These are phyloP conservation scores for Coemansia sp. DNA, from an alignment of 192 early-diverging fungal genomes.

Conservation along the genomic window DNA sequence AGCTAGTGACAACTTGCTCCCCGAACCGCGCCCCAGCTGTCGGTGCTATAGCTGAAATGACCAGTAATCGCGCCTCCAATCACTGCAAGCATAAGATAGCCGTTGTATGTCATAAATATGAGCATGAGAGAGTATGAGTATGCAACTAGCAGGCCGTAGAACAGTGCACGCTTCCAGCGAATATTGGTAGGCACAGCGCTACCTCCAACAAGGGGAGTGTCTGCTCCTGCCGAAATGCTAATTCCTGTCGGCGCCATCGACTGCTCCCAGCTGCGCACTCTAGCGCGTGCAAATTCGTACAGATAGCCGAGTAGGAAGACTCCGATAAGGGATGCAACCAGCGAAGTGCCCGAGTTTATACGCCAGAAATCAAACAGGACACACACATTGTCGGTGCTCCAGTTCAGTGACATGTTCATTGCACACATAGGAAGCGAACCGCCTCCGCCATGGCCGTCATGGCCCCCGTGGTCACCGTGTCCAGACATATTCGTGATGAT, in stretches of 20 bases:
- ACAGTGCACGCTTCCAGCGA: slow-evolving; percentile 58
- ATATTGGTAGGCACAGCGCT: slow-evolving; percentile 37
- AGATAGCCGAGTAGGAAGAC: slow-evolving; percentile 52
- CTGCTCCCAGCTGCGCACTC: slow-evolving; percentile 43
- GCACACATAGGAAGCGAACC: slow-evolving; percentile 49
- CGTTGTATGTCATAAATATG: slow-evolving; percentile 84
- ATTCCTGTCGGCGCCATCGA: slow-evolving; percentile 13
- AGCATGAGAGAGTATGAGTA: slow-evolving; percentile 76
- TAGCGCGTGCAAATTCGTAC: slow-evolving; percentile 37
- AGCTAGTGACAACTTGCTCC: slow-evolving; percentile 51
- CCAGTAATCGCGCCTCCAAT: slow-evolving; percentile 68
- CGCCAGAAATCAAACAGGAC: slow-evolving; percentile 78
- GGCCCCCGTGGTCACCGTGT: slow-evolving; percentile 52
- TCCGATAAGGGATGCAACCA: slow-evolving; percentile 60
- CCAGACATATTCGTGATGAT: slow-evolving; percentile 46
- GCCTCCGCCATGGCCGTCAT: slow-evolving; percentile 33
- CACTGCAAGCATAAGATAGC: slow-evolving; percentile 66
- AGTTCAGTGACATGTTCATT: slow-evolving; percentile 77
- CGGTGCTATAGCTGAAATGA: slow-evolving; percentile 54
- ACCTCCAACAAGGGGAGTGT: slow-evolving; percentile 21
- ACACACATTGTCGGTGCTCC: slow-evolving; percentile 70
- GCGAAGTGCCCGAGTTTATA: slow-evolving; percentile 53
- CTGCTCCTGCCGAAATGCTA: slow-evolving; percentile 6
- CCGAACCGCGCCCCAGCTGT: slow-evolving; percentile 40
- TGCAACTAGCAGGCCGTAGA: slow-evolving; percentile 64